These are phyloP conservation scores for Phytopythium cucurbitacearum DNA, from an alignment of 352 stramenopile genomes.

Conservation along the genomic window DNA sequence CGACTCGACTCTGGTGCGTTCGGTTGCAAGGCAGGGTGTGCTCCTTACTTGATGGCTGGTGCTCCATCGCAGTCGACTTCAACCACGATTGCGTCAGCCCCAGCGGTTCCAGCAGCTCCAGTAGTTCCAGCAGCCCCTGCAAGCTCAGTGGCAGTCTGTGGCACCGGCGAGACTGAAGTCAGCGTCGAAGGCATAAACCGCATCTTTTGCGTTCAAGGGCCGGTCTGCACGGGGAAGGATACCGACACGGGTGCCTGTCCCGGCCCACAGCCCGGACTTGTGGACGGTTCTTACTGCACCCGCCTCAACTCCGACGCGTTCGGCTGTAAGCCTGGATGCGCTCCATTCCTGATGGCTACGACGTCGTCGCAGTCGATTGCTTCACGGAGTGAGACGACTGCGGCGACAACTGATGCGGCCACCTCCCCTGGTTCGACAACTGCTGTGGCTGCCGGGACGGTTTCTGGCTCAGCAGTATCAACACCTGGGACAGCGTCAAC, in stretches of 20 bases:
- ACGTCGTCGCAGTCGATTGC: conserved; percentile 16
- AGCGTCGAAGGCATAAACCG: conserved; percentile 8
- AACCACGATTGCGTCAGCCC: not conserved
- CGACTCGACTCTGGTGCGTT: conserved; percentile 25
- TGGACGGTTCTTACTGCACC: conserved; percentile 21
- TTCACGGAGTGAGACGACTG: not conserved
- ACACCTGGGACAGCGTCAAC: not conserved
- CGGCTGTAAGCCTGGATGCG: conserved; percentile 19
- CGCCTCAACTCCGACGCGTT: conserved; percentile 33
- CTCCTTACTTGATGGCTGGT: too few relatives aligned
- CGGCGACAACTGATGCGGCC: too few relatives aligned
- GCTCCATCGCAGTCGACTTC: not conserved
- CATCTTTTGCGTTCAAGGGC: conserved; percentile 8
- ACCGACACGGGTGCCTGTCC: conserved; percentile 9
- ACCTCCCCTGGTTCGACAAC: too few relatives aligned
- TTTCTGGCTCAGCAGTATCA: not conserved
- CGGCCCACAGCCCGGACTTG: conserved; percentile 7
- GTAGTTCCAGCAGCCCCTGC: too few relatives aligned
- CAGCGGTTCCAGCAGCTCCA: not conserved
- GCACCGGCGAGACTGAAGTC: not conserved
- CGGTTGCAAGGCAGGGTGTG: conserved; percentile 12
- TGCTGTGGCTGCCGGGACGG: not conserved
- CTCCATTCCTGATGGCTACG: too few relatives aligned
- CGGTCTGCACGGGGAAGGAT: conserved; percentile 11
- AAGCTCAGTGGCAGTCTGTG: too few relatives aligned